These are phyloP conservation scores for Zygosaccharomyces pseudobailii DNA, from an alignment of 1,139 yeast genomes.

Conservation along the genomic window DNA sequence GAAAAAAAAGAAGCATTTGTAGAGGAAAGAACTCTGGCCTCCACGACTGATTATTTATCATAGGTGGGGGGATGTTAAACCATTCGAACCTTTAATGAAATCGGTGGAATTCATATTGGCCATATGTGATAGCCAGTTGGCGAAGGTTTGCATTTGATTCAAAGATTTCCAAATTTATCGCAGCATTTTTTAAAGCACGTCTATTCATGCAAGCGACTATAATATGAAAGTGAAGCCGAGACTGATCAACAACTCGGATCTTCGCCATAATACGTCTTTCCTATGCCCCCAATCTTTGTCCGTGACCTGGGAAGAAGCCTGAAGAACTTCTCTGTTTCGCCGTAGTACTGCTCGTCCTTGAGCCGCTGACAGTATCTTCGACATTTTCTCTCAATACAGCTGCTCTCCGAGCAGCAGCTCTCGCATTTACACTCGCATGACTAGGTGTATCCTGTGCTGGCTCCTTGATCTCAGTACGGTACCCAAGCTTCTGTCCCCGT, in stretches of 20 bases:
- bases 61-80: no score
- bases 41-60: no score
- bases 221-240: not conserved
- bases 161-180: no score
- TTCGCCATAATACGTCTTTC: not conserved
- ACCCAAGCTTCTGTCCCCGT: constrained; percentile 9
- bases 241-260: not conserved
- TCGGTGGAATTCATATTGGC: no score
- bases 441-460: constrained; percentile 15
- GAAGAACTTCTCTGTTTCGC: not conserved
- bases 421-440: constrained; percentile 10
- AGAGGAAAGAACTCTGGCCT: no score
- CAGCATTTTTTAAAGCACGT: not conserved
- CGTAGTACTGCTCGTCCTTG: not conserved
- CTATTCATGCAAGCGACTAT: not conserved
- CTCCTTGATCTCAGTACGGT: not conserved
- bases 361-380: not conserved
- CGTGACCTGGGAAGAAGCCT: constrained; percentile 12
- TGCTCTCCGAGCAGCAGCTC: not conserved
- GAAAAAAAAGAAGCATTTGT: no score
- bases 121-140: not conserved
- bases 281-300: constrained; percentile 12
- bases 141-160: not conserved
- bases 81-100: no score
- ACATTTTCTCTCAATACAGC: not conserved